phyloP scores from a whole-genome alignment of 345 rosid genomes.

The Bruguiera parviflora region DNA sequence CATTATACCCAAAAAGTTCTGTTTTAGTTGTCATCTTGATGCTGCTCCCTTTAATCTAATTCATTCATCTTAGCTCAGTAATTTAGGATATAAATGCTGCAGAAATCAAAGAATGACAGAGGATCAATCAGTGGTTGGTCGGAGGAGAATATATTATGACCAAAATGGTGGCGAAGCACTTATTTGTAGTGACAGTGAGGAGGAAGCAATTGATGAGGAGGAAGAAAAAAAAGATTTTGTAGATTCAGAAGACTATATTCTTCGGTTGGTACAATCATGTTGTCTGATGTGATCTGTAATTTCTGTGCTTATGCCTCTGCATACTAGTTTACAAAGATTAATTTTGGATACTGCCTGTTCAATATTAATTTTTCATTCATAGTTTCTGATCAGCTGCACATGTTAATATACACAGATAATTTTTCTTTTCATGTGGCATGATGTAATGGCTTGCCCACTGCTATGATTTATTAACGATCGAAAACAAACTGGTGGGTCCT shows the following conservation, averaged over 20 bases:
- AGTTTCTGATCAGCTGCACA: too few species aligned
- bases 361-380: too few species aligned
- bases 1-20: too few species aligned
- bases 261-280: slow-evolving; percentile 63
- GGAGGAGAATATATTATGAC: slow-evolving; percentile 96
- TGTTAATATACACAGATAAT: too few species aligned
- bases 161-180: slow-evolving; percentile 98
- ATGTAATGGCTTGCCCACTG: too few species aligned
- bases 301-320: neutral
- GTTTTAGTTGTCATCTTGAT: neutral
- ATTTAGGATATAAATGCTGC: slow-evolving; percentile 17
- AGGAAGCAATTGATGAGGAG: slow-evolving; percentile 78
- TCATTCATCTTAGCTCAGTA: neutral
- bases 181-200: slow-evolving; percentile 99
- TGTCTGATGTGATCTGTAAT: slow-evolving; percentile 16
- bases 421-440: too few species aligned
- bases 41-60: neutral
- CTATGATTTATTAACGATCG: too few species aligned
- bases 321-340: too few species aligned
- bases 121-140: slow-evolving; percentile 95
- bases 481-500: too few species aligned
- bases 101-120: slow-evolving; percentile 99
- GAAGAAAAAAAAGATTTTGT: slow-evolving; percentile 73
- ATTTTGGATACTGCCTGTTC: too few species aligned
- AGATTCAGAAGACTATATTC: slow-evolving; percentile 79